A percentile compares a stretch with the other conserved stretches of the same genome.
Evolutionary conservation across 768 basidiomycete species (phyloP).

Genomic region (Serendipita vermifera): DNA sequence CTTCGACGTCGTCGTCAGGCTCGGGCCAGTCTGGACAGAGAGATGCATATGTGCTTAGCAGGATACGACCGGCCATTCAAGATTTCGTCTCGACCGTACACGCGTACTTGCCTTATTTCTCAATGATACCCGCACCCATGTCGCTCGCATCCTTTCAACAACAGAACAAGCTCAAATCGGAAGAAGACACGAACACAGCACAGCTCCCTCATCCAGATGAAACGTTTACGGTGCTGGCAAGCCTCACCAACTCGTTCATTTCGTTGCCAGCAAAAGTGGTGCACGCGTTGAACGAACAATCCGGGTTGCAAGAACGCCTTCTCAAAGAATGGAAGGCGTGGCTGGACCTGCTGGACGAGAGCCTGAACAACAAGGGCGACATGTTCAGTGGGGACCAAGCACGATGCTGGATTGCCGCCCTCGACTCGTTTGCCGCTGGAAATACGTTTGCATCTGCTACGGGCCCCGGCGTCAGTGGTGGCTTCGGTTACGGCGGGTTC

Average conservation of each 20-base stretch:
- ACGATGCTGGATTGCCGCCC: conserved; percentile 48
- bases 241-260: conserved; percentile 53
- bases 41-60: conserved; percentile 62
- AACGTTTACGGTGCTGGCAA: conserved; percentile 55
- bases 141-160: conserved; percentile 20
- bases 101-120: conserved; percentile 79
- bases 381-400: conserved; percentile 72
- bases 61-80: conserved; percentile 58
- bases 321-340: conserved; percentile 66
- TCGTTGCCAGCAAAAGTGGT: conserved; percentile 51
- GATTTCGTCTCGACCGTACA: conserved; percentile 67
- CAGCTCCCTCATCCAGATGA: conserved; percentile 64
- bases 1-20: neutral
- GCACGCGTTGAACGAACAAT: conserved; percentile 26
- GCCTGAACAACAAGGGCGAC: conserved; percentile 57
- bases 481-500: conserved; percentile 8
- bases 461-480: conserved; percentile 28
- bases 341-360: conserved; percentile 53
- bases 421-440: conserved; percentile 50
- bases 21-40: conserved; percentile 45
- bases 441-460: conserved; percentile 23
- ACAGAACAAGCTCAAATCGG: conserved; percentile 36
- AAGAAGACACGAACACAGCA: too few species aligned
- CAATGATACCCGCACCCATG: conserved; percentile 33
- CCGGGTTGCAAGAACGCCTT: conserved; percentile 44